These are phyloP conservation scores for Clarireedia paspali DNA, from an alignment of 2,329 filamentous ascomycete species.

Conservation along the genomic window DNA sequence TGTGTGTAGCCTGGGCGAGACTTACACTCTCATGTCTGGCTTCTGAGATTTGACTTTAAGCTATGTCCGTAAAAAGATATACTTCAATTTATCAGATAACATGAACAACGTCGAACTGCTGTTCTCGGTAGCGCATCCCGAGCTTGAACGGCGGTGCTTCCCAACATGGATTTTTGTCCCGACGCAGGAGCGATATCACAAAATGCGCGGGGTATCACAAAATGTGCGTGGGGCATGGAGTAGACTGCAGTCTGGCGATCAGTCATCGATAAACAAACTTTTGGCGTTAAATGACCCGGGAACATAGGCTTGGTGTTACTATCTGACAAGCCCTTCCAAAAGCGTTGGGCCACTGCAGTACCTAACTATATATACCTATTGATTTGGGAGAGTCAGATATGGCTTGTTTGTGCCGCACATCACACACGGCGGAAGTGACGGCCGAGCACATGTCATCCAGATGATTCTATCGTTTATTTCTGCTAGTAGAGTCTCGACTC, in stretches of 20 bases:
- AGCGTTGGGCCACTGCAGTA: not conserved
- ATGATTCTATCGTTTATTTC: constrained; percentile 42
- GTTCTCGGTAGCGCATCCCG: constrained; percentile 2
- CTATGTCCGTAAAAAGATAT: not conserved
- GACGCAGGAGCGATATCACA: not conserved
- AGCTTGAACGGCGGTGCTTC: not conserved
- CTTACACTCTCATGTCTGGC: not conserved
- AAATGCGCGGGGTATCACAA: not conserved
- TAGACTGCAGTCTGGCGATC: constrained; percentile 1
- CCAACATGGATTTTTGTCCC: not conserved
- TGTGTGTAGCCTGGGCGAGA: not conserved
- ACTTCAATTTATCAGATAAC: constrained; percentile 3
- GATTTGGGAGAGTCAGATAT: not conserved
- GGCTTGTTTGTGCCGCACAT: constrained; percentile 1
- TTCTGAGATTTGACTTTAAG: not conserved
- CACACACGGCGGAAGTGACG: constrained; percentile 7
- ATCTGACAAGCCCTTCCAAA: not conserved
- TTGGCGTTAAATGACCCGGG: not conserved
- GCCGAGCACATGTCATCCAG: constrained; percentile 48
- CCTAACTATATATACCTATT: not conserved
- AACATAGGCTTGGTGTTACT: not conserved
- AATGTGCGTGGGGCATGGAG: not conserved
- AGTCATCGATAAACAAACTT: constrained; percentile 1
- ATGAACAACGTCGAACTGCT: constrained; percentile 1
- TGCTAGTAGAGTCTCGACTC: not conserved